A percentile compares a stretch with the other conserved stretches of the same genome.
These are phyloP conservation scores for Grifola frondosa DNA, from an alignment of 1,284 basidiomycete species.

Conservation along the genomic window DNA sequence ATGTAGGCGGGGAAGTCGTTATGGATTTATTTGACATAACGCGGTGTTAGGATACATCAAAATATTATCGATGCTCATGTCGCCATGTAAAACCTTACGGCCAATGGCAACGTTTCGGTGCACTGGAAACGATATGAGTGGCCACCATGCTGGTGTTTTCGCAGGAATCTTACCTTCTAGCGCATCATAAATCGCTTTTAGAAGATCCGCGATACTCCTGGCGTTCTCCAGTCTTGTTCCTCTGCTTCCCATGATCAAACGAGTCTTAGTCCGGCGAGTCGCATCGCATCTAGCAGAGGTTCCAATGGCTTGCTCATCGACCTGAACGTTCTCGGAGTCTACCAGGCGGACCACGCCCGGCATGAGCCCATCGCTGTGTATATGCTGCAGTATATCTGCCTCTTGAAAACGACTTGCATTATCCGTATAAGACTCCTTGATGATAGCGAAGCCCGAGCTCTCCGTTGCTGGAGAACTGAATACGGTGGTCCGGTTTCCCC, in stretches of 20 bases:
- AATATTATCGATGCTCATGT: constrained; percentile 9
- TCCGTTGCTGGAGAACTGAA: background rate
- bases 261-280: background rate
- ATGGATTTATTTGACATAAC: too few species aligned
- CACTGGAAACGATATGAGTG: background rate
- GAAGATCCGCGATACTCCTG: constrained; percentile 2
- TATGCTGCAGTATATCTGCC: background rate
- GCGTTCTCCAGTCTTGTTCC: background rate
- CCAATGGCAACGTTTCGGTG: background rate
- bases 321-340: background rate
- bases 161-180: constrained; percentile 4
- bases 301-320: background rate
- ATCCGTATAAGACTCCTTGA: constrained; percentile 1
- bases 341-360: constrained; percentile 7
- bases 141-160: too few species aligned
- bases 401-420: background rate
- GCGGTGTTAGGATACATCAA: constrained; percentile 8
- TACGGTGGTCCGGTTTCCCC: constrained; percentile 1
- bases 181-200: constrained; percentile 4
- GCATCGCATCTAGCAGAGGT: background rate
- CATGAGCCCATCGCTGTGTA: constrained; percentile 3
- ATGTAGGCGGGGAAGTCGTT: too few species aligned
- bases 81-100: constrained; percentile 4
- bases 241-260: constrained; percentile 4
- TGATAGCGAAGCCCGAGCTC: background rate